A percentile compares a stretch with the other conserved stretches of the same genome.
Evolutionary conservation across 2,329 filamentous ascomycete species (phyloP).

Genomic region (Hypoxylon sp.): DNA sequence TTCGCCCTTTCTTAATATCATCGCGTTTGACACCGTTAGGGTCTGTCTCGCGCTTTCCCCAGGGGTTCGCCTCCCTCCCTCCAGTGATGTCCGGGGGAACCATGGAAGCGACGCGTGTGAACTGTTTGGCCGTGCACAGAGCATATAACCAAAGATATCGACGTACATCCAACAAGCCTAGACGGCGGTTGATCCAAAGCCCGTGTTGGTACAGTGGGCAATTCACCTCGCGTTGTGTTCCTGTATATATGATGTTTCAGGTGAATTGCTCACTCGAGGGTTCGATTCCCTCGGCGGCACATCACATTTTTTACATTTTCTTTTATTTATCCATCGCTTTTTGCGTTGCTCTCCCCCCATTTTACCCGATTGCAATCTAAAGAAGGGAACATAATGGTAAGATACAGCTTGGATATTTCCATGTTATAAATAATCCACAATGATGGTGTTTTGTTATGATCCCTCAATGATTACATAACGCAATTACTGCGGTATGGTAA

Average conservation of each 20-base stretch:
- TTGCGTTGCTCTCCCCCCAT: no score
- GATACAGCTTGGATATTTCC: no score
- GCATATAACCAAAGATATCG: background rate
- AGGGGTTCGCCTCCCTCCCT: background rate
- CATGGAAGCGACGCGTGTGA: background rate
- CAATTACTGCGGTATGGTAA: no score
- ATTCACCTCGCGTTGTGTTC: background rate
- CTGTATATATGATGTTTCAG: background rate
- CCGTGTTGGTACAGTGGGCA: conserved; percentile 1
- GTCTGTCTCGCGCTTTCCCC: background rate
- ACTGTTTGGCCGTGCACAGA: background rate
- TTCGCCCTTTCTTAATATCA: background rate
- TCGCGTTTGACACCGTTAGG: background rate
- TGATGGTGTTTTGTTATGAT: no score
- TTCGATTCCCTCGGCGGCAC: background rate
- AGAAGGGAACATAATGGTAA: no score
- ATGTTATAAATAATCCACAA: no score
- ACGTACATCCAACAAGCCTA: background rate
- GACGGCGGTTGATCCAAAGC: background rate
- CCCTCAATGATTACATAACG: no score
- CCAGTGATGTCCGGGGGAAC: no score
- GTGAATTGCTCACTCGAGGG: background rate
- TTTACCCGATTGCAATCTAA: no score
- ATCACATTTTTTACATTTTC: background rate
- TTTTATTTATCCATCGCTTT: background rate